Conservation (phyloP, 2,329 filamentous ascomycete species). For the Beauveria sp. region DNA sequence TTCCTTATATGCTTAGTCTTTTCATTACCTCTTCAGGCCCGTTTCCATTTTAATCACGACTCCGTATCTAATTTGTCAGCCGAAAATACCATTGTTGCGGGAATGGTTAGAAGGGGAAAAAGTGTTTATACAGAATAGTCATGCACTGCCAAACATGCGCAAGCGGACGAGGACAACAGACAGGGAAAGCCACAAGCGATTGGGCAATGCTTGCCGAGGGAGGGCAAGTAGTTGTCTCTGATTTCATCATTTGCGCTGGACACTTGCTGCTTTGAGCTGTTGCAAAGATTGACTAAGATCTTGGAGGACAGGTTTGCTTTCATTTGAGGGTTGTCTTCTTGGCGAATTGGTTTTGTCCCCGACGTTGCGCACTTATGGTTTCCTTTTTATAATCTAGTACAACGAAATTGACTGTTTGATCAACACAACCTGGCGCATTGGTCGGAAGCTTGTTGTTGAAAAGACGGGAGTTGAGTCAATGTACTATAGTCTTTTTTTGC, state of each 20-base stretch:
- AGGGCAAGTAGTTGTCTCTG: background rate
- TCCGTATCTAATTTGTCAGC: conserved; percentile 27
- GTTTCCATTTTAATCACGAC: conserved; percentile 34
- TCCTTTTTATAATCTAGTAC: conserved; percentile 13
- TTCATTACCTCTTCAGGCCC: conserved; percentile 26
- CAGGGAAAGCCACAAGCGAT: background rate
- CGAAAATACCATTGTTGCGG: conserved; percentile 12
- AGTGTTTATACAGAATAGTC: conserved; percentile 13
- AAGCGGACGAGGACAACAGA: background rate
- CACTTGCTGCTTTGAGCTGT: conserved; percentile 7
- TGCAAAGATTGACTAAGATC: conserved; percentile 10
- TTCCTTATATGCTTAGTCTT: conserved; percentile 36
- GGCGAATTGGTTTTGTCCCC: conserved; percentile 12
- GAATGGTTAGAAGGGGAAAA: conserved; percentile 11
- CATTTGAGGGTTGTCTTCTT: conserved; percentile 11
- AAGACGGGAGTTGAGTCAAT: conserved; percentile 1
- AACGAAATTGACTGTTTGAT: conserved; percentile 12
- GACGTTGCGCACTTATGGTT: conserved; percentile 12
- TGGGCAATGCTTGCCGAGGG: background rate
- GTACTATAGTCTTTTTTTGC: conserved; percentile 6
- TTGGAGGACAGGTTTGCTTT: conserved; percentile 12
- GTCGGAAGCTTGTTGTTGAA: background rate
- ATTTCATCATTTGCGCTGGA: background rate
- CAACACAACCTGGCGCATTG: background rate
- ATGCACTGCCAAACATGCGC: conserved; percentile 11